Evolutionary conservation across 495 filamentous ascomycete species (phyloP).

Genomic region (Neurospora terricola): DNA sequence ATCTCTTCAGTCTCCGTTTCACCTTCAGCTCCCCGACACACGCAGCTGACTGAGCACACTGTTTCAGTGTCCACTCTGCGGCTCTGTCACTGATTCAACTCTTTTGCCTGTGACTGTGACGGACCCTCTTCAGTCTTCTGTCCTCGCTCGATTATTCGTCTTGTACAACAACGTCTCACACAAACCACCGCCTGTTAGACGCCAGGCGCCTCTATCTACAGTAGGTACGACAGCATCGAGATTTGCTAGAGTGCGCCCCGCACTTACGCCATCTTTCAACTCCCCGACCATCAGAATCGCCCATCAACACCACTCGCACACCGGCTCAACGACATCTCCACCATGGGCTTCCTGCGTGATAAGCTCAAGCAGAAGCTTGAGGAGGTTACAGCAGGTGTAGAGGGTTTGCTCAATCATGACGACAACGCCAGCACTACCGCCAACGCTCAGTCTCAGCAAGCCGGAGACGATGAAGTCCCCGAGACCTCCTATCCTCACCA

Average conservation of each 20-base stretch:
- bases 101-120: not conserved
- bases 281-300: not conserved
- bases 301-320: not conserved
- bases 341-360: conserved; percentile 11
- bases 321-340: not conserved
- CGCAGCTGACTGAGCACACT: not conserved
- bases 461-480: not conserved
- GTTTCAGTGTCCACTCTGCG: not conserved
- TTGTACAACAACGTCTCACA: not conserved
- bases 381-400: not conserved
- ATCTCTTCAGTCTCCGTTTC: not conserved
- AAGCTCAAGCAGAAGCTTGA: conserved; percentile 10
- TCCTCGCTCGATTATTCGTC: not conserved
- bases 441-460: not conserved
- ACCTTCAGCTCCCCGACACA: not conserved
- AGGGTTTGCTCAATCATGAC: not conserved
- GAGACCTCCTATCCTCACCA: conserved; percentile 11
- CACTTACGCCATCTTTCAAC: not conserved
- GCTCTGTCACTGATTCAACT: not conserved
- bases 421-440: not conserved
- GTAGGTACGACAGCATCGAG: not conserved
- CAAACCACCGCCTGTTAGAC: not conserved
- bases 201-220: not conserved
- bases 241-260: not conserved
- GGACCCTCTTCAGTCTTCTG: not conserved